Conservation (phyloP, 2,329 filamentous ascomycete species). For the Fusarium sp. region DNA sequence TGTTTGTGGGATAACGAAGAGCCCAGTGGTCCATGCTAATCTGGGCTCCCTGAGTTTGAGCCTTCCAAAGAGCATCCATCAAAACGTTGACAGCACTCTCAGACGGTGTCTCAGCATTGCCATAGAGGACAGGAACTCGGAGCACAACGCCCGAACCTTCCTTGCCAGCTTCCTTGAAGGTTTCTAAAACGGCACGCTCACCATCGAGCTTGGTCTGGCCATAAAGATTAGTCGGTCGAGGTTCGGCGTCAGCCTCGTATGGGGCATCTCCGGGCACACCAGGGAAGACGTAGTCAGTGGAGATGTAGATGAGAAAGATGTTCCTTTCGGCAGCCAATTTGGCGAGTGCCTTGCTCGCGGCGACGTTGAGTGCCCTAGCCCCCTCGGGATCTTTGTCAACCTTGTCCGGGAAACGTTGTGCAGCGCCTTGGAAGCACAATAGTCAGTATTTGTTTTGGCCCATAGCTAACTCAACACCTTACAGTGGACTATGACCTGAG, state of each 20-base stretch:
- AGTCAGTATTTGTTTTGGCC: slow-evolving; percentile 26
- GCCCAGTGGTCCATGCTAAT: slow-evolving; percentile 90
- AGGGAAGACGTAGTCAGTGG: slow-evolving; percentile 84
- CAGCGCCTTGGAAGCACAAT: slow-evolving; percentile 70
- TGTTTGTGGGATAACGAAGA: slow-evolving; percentile 87
- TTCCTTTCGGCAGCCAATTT: slow-evolving; percentile 69
- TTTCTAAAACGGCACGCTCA: slow-evolving; percentile 73
- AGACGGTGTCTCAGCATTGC: slow-evolving; percentile 72
- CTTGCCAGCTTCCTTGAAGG: slow-evolving; percentile 61
- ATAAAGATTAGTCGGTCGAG: slow-evolving; percentile 81
- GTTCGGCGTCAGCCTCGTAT: slow-evolving; percentile 73
- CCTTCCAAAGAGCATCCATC: slow-evolving; percentile 79
- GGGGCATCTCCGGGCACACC: slow-evolving; percentile 83
- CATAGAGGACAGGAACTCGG: slow-evolving; percentile 87
- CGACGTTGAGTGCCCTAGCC: slow-evolving; percentile 78
- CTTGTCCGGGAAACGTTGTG: slow-evolving; percentile 88
- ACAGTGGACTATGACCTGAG: slow-evolving; percentile 86
- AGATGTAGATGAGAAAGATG: slow-evolving; percentile 79
- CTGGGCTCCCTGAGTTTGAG: slow-evolving; percentile 70
- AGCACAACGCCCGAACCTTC: slow-evolving; percentile 73
- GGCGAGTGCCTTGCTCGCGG: slow-evolving; percentile 75
- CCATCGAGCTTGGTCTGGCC: slow-evolving; percentile 71
- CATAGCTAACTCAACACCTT: slow-evolving; percentile 46
- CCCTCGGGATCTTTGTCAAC: slow-evolving; percentile 83
- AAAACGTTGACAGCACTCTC: slow-evolving; percentile 89